A percentile compares a stretch with the other conserved stretches of the same genome.
phyloP scores from a whole-genome alignment of 75 land plant species.

The Pinus tabuliformis region DNA sequence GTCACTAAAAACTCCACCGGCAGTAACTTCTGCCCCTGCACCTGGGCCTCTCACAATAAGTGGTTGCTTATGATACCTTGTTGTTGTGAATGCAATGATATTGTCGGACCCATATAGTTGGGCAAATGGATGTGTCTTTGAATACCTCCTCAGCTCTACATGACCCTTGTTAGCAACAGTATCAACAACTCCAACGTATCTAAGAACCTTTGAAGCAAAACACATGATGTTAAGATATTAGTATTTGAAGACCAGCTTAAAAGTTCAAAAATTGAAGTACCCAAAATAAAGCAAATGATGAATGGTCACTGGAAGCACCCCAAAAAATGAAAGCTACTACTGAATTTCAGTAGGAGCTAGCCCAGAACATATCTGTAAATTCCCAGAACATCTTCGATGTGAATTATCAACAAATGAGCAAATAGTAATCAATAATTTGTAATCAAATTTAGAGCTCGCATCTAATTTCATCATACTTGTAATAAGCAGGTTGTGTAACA shows the following conservation, averaged over 20 bases:
- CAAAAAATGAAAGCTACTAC: background rate
- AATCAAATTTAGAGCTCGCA: background rate
- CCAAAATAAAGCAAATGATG: background rate
- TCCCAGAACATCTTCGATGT: background rate
- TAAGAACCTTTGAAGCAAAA: conserved; percentile 60
- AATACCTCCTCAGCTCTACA: conserved; percentile 69
- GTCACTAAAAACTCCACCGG: conserved; percentile 94
- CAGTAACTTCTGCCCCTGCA: conserved; percentile 96
- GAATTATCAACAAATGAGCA: background rate
- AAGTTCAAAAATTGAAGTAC: background rate
- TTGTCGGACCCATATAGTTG: conserved; percentile 93
- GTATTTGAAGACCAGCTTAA: background rate
- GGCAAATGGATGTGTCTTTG: conserved; percentile 83
- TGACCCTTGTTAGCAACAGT: conserved; percentile 46
- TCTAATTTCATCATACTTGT: background rate
- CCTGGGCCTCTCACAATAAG: conserved; percentile 96
- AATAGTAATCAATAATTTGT: too few species aligned
- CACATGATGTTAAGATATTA: background rate
- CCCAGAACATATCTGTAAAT: background rate
- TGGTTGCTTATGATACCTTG: conserved; percentile 76
- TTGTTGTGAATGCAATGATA: conserved; percentile 86
- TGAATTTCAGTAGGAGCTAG: background rate
- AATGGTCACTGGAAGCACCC: background rate
- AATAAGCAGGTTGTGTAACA: too few species aligned
- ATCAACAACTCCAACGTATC: conserved; percentile 95